These are phyloP conservation scores for Jatropha podagrica DNA, from an alignment of 441 rosid genomes.

Conservation along the genomic window DNA sequence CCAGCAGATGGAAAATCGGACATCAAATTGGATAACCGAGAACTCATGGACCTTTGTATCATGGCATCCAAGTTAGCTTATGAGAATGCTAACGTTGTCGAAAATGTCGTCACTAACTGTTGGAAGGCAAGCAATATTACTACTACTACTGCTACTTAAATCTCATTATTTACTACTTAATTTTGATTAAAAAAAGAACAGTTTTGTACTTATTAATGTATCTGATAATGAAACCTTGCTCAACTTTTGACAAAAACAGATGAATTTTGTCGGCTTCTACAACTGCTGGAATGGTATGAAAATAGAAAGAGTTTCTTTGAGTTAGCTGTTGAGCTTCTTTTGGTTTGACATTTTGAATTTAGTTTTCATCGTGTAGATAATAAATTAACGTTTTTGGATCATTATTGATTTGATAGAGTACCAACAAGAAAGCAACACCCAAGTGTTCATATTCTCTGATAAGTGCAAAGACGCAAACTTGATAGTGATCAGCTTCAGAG, in stretches of 20 bases:
- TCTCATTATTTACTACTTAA: too few species aligned
- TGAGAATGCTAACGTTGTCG: conserved; percentile 5
- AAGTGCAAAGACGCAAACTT: not conserved
- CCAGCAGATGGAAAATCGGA: conserved; percentile 16
- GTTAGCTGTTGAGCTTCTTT: too few species aligned
- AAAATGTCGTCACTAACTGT: not conserved
- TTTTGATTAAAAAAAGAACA: too few species aligned
- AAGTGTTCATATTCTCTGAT: not conserved
- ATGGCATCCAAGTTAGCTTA: conserved; percentile 16
- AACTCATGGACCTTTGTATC: conserved; percentile 13
- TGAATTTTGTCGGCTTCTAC: conserved; percentile 33
- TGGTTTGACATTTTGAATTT: not conserved
- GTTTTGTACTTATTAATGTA: too few species aligned
- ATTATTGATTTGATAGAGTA: not conserved
- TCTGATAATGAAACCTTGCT: not conserved
- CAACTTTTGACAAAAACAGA: conserved; percentile 13
- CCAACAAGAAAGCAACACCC: not conserved
- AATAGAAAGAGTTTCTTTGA: not conserved
- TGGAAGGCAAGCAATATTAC: conserved; percentile 7
- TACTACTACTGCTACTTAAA: too few species aligned
- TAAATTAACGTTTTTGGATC: not conserved
- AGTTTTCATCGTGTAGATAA: not conserved
- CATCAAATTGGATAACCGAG: not conserved
- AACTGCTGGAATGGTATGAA: conserved; percentile 31
- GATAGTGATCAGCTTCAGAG: conserved; percentile 3